These are phyloP conservation scores for Fusarium gaditjirri DNA, from an alignment of 2,329 filamentous ascomycete species.

Conservation along the genomic window DNA sequence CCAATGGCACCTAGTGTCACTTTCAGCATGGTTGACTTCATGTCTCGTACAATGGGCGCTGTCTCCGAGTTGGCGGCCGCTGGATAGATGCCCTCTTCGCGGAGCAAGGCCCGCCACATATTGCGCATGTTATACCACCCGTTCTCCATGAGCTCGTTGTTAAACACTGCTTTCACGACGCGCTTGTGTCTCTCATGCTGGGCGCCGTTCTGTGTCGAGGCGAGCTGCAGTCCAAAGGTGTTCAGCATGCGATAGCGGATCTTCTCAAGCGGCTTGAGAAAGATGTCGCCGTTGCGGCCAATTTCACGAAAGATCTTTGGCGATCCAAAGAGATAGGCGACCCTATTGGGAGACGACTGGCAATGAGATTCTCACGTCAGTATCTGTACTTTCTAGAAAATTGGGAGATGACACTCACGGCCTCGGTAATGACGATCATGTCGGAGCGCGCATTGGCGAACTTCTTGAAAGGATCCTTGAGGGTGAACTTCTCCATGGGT, in stretches of 20 bases:
- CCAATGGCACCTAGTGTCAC: not conserved
- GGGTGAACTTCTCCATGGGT: not conserved
- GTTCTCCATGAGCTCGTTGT: not conserved
- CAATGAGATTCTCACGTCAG: accelerated
- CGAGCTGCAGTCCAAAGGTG: not conserved
- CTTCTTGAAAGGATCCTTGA: not conserved
- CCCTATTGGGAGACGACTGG: not conserved
- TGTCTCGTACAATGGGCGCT: not conserved
- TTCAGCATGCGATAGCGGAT: not conserved
- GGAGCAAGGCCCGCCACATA: not conserved
- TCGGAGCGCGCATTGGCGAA: not conserved
- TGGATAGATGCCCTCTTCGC: not conserved
- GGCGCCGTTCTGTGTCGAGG: not conserved
- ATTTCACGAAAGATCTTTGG: not conserved
- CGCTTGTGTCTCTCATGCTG: not conserved
- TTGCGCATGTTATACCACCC: not conserved
- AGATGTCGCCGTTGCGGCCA: not conserved
- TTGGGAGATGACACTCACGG: not conserved
- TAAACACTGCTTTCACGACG: not conserved
- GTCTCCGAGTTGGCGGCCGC: not conserved
- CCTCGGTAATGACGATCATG: not conserved
- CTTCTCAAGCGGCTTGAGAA: not conserved
- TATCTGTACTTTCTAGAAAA: accelerated
- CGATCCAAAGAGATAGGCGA: not conserved
- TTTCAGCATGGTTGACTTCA: not conserved